A percentile compares a stretch with the other conserved stretches of the same genome.
These are phyloP conservation scores for Kalmusia sp. DNA, from an alignment of 2,329 filamentous ascomycete species.

Conservation along the genomic window DNA sequence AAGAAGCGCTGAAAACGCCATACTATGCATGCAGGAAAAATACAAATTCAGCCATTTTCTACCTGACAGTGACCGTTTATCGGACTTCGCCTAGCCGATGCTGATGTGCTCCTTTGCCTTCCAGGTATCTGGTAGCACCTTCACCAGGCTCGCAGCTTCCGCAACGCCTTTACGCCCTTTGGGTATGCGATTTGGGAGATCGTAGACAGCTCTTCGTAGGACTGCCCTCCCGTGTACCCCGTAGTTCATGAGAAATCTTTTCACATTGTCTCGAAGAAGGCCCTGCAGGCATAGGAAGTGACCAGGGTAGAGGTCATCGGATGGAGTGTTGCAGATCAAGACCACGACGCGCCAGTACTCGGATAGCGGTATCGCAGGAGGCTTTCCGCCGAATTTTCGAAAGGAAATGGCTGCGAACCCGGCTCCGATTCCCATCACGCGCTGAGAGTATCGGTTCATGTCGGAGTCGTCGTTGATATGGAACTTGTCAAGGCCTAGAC, in stretches of 20 bases:
- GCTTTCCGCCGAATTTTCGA: conserved; percentile 70
- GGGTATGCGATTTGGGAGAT: conserved; percentile 64
- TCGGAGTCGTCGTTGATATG: conserved; percentile 59
- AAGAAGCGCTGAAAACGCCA: neutral
- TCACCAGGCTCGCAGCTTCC: conserved; percentile 37
- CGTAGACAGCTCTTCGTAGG: conserved; percentile 73
- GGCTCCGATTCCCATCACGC: conserved; percentile 82
- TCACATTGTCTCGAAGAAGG: conserved; percentile 68
- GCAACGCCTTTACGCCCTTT: conserved; percentile 19
- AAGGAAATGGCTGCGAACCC: conserved; percentile 85
- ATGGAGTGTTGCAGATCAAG: conserved; percentile 76
- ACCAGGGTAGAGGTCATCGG: conserved; percentile 55
- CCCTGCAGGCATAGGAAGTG: conserved; percentile 60
- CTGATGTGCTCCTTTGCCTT: conserved; percentile 30
- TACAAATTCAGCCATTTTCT: neutral
- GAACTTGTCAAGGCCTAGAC: conserved; percentile 39
- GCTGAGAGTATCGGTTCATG: conserved; percentile 73
- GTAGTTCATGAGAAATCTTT: conserved; percentile 81
- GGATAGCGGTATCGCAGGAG: conserved; percentile 74
- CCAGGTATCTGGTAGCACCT: conserved; percentile 40
- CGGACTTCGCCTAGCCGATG: conserved; percentile 16
- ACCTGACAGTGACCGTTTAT: neutral
- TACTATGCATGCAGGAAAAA: neutral
- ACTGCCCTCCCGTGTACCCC: conserved; percentile 77
- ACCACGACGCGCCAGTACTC: conserved; percentile 86